These are phyloP conservation scores for Xylariales sp. DNA, from an alignment of 2,329 filamentous ascomycete genomes.

Conservation along the genomic window DNA sequence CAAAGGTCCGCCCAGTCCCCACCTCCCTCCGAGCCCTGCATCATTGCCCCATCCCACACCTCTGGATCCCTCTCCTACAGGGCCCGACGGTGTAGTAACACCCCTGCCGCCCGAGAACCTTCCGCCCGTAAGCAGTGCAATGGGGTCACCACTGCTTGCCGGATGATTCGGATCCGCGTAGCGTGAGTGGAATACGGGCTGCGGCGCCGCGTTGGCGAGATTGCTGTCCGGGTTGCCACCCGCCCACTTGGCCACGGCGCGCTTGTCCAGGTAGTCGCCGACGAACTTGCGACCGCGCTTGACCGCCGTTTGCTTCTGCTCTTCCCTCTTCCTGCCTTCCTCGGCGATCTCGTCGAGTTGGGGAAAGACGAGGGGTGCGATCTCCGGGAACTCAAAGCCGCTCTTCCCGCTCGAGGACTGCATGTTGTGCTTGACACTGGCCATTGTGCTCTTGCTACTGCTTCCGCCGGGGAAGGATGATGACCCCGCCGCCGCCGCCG, in stretches of 20 bases:
- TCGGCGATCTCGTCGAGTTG: slow-evolving; percentile 35
- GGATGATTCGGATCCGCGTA: slow-evolving; percentile 22
- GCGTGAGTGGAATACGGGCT: slow-evolving; percentile 18
- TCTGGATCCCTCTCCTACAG: too few species aligned
- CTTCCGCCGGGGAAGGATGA: background rate
- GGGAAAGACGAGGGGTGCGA: slow-evolving; percentile 46
- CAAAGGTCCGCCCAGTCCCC: too few species aligned
- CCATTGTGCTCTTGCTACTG: too few species aligned
- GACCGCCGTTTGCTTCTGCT: too few species aligned
- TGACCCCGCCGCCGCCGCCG: too few species aligned
- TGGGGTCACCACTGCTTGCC: slow-evolving; percentile 17
- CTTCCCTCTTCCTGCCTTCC: too few species aligned
- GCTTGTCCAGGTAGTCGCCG: slow-evolving; percentile 43
- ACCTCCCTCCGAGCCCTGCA: too few species aligned
- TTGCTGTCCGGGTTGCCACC: slow-evolving; percentile 34
- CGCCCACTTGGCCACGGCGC: slow-evolving; percentile 37
- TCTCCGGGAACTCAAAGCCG: slow-evolving; percentile 30
- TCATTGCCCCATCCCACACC: too few species aligned
- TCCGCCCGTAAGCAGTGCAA: slow-evolving; percentile 20
- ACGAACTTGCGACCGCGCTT: slow-evolving; percentile 29
- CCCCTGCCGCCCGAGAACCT: too few species aligned
- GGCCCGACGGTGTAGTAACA: too few species aligned
- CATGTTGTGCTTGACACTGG: too few species aligned
- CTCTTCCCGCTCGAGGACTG: background rate
- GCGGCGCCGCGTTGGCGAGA: slow-evolving; percentile 17